phyloP scores from a whole-genome alignment of 768 basidiomycete species.

The Brasilioporus rufonigricans region DNA sequence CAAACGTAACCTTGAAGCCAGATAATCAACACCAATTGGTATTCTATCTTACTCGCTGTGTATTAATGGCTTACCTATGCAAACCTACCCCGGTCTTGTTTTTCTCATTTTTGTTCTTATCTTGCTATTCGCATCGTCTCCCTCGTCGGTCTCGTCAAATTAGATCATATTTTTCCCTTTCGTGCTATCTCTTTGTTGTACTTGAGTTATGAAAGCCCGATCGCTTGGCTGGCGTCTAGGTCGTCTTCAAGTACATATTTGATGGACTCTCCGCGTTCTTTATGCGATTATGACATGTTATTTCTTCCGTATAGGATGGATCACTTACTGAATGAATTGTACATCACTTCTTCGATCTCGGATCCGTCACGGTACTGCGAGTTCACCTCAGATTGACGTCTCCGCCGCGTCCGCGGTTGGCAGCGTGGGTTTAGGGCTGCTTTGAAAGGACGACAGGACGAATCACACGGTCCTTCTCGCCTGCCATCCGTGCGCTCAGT shows the following conservation, averaged over 20 bases:
- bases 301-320: not conserved
- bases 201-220: not conserved
- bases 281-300: conserved; percentile 8
- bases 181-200: not conserved
- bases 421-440: too few relatives aligned
- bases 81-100: conserved; percentile 6
- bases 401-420: too few relatives aligned
- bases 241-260: not conserved
- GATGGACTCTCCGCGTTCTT: not conserved
- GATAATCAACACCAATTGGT: conserved; percentile 20
- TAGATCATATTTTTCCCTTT: conserved; percentile 3
- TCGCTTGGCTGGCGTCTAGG: not conserved
- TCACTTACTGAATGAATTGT: not conserved
- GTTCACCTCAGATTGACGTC: not conserved
- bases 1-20: conserved; percentile 10
- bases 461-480: too few relatives aligned
- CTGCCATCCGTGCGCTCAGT: too few relatives aligned
- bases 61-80: conserved; percentile 28
- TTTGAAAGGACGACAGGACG: too few relatives aligned
- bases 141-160: not conserved
- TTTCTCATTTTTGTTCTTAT: not conserved
- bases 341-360: not conserved
- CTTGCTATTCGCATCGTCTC: not conserved
- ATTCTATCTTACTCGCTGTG: conserved; percentile 25
- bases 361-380: not conserved